Conservation (phyloP, 192 early-diverging fungal genomes). For the Chytriomyces confervae region DNA sequence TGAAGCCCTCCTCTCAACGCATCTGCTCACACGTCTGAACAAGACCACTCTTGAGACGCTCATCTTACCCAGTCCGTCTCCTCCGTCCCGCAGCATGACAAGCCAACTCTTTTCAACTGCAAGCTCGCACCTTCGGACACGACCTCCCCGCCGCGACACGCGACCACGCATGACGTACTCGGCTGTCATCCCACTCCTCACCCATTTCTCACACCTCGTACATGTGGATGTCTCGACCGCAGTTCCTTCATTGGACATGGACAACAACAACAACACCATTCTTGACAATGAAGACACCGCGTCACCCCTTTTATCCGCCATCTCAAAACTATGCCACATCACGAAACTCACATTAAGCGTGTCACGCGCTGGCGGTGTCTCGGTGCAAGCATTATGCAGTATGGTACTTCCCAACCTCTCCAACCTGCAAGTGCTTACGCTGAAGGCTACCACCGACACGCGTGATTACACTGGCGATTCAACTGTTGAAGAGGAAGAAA, state of each 20-base stretch:
- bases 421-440: neutral
- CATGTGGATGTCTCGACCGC: neutral
- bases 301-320: neutral
- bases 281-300: neutral
- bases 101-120: neutral
- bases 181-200: conserved; percentile 8
- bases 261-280: neutral
- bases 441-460: conserved; percentile 11
- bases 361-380: neutral
- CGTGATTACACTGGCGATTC: conserved; percentile 27
- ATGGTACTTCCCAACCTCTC: neutral
- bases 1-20: neutral
- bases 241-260: neutral
- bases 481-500: conserved; percentile 37
- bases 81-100: neutral
- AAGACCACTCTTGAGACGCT: neutral
- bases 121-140: neutral
- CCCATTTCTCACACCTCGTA: neutral
- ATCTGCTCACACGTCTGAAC: neutral
- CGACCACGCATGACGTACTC: neutral
- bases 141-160: neutral
- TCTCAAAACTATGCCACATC: neutral
- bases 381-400: neutral
- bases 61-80: neutral
- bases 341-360: neutral